These are phyloP conservation scores for Talaromyces sp. DNA, from an alignment of 2,329 filamentous ascomycete genomes.

Conservation along the genomic window DNA sequence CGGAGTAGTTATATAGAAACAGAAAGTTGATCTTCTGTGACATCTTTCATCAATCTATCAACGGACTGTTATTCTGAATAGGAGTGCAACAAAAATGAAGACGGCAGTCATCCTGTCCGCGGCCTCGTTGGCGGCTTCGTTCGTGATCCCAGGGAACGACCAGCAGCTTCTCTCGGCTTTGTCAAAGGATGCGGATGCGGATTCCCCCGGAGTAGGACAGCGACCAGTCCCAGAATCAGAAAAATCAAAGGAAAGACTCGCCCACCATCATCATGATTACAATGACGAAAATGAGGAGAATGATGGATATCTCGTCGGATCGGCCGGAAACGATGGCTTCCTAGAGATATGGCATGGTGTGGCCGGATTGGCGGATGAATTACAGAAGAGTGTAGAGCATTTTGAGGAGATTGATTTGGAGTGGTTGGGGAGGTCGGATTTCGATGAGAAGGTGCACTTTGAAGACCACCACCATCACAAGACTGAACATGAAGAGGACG, in stretches of 20 bases:
- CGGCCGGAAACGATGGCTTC: not conserved
- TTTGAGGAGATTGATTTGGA: conserved; percentile 6
- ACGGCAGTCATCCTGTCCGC: conserved; percentile 40
- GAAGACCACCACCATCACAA: not conserved
- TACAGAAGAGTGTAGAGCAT: not conserved
- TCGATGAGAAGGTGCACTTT: not conserved
- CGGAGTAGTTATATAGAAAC: not conserved
- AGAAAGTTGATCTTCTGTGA: too few species aligned
- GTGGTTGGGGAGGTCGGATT: not conserved
- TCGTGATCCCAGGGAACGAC: conserved; percentile 46
- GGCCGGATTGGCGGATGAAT: not conserved
- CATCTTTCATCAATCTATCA: not conserved
- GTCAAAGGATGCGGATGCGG: conserved; percentile 18
- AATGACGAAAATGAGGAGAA: not conserved
- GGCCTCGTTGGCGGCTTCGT: conserved; percentile 42
- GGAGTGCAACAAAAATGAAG: conserved; percentile 39
- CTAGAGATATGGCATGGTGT: not conserved
- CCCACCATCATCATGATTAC: not conserved
- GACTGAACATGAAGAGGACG: not conserved
- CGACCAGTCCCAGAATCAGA: not conserved
- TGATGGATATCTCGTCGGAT: not conserved
- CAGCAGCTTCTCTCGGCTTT: conserved; percentile 38
- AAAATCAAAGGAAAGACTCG: not conserved
- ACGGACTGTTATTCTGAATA: not conserved
- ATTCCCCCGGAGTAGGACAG: not conserved